Evolutionary conservation across 1,284 basidiomycete species (phyloP).

Genomic region (Xanthoconium separans): DNA sequence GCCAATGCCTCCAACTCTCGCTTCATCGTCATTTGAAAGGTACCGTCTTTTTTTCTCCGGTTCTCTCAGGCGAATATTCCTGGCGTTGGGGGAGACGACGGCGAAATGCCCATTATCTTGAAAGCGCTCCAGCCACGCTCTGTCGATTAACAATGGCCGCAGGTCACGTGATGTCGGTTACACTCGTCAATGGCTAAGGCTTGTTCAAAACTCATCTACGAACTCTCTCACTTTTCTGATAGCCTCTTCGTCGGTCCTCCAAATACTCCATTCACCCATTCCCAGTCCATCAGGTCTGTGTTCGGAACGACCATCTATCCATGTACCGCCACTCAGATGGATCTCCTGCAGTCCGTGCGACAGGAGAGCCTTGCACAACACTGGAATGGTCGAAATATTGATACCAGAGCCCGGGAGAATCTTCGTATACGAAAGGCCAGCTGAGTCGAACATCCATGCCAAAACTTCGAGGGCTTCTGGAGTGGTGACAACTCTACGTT

Average conservation of each 20-base stretch:
- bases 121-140: conserved; percentile 25
- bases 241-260: conserved; percentile 56
- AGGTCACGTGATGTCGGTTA: conserved; percentile 27
- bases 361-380: conserved; percentile 48
- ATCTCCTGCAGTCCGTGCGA: conserved; percentile 61
- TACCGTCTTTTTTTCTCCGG: conserved; percentile 12
- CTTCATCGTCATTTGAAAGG: conserved; percentile 55
- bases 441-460: conserved; percentile 40
- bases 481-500: conserved; percentile 38
- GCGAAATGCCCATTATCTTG: conserved; percentile 36
- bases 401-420: conserved; percentile 77
- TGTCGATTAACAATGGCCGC: conserved; percentile 13
- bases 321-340: conserved; percentile 69
- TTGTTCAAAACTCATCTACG: conserved; percentile 34
- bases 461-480: conserved; percentile 44
- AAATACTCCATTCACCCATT: conserved; percentile 73
- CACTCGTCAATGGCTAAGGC: neutral
- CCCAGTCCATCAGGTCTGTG: conserved; percentile 60
- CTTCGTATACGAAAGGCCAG: conserved; percentile 31
- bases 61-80: conserved; percentile 29
- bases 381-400: conserved; percentile 49
- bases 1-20: conserved; percentile 57
- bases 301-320: conserved; percentile 52
- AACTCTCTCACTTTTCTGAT: conserved; percentile 52
- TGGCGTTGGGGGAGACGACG: conserved; percentile 28